Base-by-base conservation (phyloP, 495 filamentous ascomycete species). In the Trichoderma asperelloides region DNA sequence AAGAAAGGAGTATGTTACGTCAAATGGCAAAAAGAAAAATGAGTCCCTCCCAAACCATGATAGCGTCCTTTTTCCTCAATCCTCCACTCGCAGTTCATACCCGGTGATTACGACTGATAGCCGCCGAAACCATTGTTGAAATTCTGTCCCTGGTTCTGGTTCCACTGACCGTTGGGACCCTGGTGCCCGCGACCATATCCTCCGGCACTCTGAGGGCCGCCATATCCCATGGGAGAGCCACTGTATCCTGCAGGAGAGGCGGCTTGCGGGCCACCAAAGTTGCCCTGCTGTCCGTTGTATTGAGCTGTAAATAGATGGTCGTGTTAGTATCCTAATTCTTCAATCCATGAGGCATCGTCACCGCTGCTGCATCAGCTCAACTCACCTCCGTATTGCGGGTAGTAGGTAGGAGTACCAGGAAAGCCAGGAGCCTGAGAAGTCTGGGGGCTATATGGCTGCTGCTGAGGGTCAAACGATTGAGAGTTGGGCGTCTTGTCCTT, bases 401-500 rank as follows among this genome's bases (percentile, higher is more conserved):
- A 98, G 81, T 90, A 97, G 25, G 85, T 86, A 11, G 91, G 91
- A 0, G 88, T 91, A 72, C 88, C 86, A 68, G 89, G 88, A 81
- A 87, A 84, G 73, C 78, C 81, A 64, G 83, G 79, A 0, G 80
- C 77, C 72, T 78, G 80, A 18, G 81, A 82, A 68, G 78, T 82
- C 77, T 86, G 81, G 68, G 87, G 90, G 71, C 88, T 89, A 67
- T 89, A 89, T 11, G 81, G 80, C 71, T 86, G 85, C 71, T 91
- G 91, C 69, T 91, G 87, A 69, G 92, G 92, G 76, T 91, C 94
- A 68, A 88, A 91, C 69, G 92, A 88, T 71, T 89, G 87, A 72
- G 93, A 86, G 70, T 88, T 92, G 21, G 96, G 93, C 43, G 92
- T 92, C 76, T 96, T 95, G 79, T 98, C 95, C 80, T 98, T 98